These are phyloP conservation scores for Aspergillus sp. DNA, from an alignment of 2,329 filamentous ascomycete species.

Conservation along the genomic window DNA sequence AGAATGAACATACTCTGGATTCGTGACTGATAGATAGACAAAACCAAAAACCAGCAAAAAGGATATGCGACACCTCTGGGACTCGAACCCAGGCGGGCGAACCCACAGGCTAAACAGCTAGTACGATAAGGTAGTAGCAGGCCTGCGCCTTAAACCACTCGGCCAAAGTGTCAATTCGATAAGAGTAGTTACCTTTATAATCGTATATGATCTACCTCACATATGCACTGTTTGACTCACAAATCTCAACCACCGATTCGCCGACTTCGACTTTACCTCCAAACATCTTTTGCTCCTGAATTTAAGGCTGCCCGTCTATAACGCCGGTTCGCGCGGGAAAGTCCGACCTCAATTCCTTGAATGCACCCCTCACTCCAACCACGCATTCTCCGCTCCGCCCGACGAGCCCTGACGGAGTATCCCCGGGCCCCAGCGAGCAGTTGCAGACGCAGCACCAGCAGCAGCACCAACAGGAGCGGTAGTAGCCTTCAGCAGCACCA, in stretches of 20 bases:
- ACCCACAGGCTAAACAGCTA: neutral
- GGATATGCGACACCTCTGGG: conserved; percentile 5
- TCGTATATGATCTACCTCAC: accelerated
- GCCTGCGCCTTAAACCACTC: conserved; percentile 1
- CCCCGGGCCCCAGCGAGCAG: neutral
- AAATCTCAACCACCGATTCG: neutral
- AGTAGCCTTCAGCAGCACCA: neutral
- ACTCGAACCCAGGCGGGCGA: conserved; percentile 3
- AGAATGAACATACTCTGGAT: too few relatives aligned
- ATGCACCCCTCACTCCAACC: conserved; percentile 31
- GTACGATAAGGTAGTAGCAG: neutral
- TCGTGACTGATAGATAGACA: too few relatives aligned
- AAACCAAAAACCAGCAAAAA: neutral
- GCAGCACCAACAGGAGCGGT: conserved; percentile 12
- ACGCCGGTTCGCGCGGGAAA: neutral
- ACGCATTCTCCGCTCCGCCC: conserved; percentile 30
- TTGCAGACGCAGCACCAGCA: conserved; percentile 4
- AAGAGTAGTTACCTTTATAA: too few relatives aligned
- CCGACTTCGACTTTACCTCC: neutral
- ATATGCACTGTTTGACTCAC: neutral
- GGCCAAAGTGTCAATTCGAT: neutral
- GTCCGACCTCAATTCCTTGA: conserved; percentile 18
- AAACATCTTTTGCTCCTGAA: neutral
- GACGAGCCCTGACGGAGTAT: conserved; percentile 29
- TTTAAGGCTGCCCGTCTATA: neutral